These are phyloP conservation scores for Saturnispora mendoncae DNA, from an alignment of 805 yeast genomes.

Conservation along the genomic window DNA sequence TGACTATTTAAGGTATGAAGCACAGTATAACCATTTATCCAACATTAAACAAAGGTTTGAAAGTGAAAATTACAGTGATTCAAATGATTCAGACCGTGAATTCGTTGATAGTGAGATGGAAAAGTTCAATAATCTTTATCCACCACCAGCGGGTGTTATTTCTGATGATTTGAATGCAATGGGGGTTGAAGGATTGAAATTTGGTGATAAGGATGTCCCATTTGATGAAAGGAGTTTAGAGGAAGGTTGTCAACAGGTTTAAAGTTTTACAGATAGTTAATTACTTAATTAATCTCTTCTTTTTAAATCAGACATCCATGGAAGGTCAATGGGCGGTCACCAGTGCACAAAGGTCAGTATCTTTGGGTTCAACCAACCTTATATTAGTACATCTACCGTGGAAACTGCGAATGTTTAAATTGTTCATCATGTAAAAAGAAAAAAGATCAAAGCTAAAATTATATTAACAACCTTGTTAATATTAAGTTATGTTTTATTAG, in stretches of 20 bases:
- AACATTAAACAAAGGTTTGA: slow-evolving; percentile 64
- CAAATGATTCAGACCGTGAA: slow-evolving; percentile 35
- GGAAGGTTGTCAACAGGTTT: slow-evolving; percentile 39
- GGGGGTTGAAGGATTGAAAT: slow-evolving; percentile 27
- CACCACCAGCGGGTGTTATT: slow-evolving; percentile 70
- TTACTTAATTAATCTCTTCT: background rate
- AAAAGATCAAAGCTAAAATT: background rate
- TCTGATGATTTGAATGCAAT: slow-evolving; percentile 33
- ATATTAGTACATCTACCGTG: slow-evolving; percentile 77
- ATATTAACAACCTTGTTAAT: background rate
- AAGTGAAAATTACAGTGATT: slow-evolving; percentile 49
- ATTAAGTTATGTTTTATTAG: background rate
- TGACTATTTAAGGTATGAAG: slow-evolving; percentile 39
- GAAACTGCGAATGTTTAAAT: slow-evolving; percentile 90
- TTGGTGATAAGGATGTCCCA: slow-evolving; percentile 44
- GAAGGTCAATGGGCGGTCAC: slow-evolving; percentile 86
- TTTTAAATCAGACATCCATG: slow-evolving; percentile 80
- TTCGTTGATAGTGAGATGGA: slow-evolving; percentile 53
- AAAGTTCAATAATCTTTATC: slow-evolving; percentile 63
- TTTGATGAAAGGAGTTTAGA: slow-evolving; percentile 45
- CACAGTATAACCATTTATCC: slow-evolving; percentile 54
- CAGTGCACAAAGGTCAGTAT: slow-evolving; percentile 49
- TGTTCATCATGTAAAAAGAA: slow-evolving; percentile 55
- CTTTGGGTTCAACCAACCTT: slow-evolving; percentile 52
- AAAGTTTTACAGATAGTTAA: slow-evolving; percentile 2